Evolutionary conservation across 164 flowering plant species (phyloP), one percentile per base, ranked within the genome.

Genomic region (Tetrastigma voinierianum): DNA sequence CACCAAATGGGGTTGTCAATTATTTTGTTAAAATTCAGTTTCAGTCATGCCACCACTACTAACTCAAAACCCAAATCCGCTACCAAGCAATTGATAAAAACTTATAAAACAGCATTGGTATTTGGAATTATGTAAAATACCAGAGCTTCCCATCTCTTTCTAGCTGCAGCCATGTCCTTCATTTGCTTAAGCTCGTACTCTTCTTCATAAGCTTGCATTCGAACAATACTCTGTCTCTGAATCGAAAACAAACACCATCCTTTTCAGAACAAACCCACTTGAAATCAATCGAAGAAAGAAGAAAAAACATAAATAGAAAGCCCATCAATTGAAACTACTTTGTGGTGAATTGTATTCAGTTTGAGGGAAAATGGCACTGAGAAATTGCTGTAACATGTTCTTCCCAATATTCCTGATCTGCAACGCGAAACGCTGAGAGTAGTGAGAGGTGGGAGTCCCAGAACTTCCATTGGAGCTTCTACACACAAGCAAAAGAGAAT

Each of bases 81-180:
- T 11, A 6, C 40, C 6, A 7, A 32, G 6, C 40, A 32, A 32
- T 32, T 32, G 40, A 32, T 32, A 32, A 32, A 32, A 32, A 32
- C n/a, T 32, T 3, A 32, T 32, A 32, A 32, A n/a, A 32, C 40
- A 32, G 40, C 40, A 32, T 32, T 4, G 40, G 40, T 32, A 32
- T 0, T 32, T 32, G 40, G 3, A 32, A 32, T 32, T 32, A 32
- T 32, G 40, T 32, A 14, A 45, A 66, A 20, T 83, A 95, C 99
- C 90, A 91, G 70, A n/a, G n/a, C n/a, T n/a, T n/a, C n/a, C 99
- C 99, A 95, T 91, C 99, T 86, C 81, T 88, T 91, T 74, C 81
- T 86, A 6, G 97, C 97, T 32, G 96, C 96, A 80, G 96, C 87
- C 97, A 95, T 86, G 67, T 89, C 97, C n/a, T 79, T 92, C 91